Base-by-base conservation (phyloP, 768 basidiomycete species). In the Leccinum obscurum region DNA sequence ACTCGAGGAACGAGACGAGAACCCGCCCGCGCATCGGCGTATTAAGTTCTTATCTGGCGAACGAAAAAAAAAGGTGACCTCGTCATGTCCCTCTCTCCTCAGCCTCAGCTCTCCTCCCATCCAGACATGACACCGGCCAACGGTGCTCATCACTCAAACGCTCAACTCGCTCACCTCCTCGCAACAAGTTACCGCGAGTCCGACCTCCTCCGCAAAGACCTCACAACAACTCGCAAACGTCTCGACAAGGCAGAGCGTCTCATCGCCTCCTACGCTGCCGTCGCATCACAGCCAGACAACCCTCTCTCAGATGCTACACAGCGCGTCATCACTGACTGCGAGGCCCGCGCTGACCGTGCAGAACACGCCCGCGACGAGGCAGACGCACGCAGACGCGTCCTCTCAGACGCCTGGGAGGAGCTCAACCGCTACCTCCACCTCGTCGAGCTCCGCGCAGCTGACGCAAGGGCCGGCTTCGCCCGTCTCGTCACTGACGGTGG, bases 151-250 rank as follows among this genome's bases (percentile, higher is more conserved):
- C 70, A 73, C 28, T 78, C 80, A 17, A 77, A 84, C 64, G 74
- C 84, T 1, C 80, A 83, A 59, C 84, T 89, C 66, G 86, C 87
- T 14, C 64, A 76, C 7, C 79, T 88, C 52, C 84, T 89, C 68
- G 68, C 81, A 5, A 75, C 80, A 39, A 77, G 82, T 51, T 83
- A 83, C 66, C 76, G 75, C 64, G 85, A 88, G 50, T 69, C 74
- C 37, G 87, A 88, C 11, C 13, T 55, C 22, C 79, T 88, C 52
- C 76, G 78, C 20, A 77, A 75, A 37, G 84, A 88, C 59, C 81
- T 88, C 62, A 59, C 67, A 2, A 17, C 63, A 0, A 60, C 73
- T 0, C 70, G 72, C 34, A 80, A 77, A 56, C 80, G 85, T 50
- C 81, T 82, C 0, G 86, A 86, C 48, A 79, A 82, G 62, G 78